phyloP scores from a whole-genome alignment of 441 rosid species.

The Populus trichocarpa region DNA sequence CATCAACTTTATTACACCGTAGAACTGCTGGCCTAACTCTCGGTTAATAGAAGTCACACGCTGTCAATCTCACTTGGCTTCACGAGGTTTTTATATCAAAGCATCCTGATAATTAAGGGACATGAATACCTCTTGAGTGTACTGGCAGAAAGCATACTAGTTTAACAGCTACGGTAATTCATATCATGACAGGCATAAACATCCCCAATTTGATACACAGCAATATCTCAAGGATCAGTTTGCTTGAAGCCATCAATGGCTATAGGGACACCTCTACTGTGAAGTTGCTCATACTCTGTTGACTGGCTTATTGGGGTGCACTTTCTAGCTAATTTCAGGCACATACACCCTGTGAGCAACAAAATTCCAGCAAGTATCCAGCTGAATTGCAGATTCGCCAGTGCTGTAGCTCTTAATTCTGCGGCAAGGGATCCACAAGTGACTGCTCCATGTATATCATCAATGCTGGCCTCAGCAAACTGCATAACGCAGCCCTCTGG shows the following conservation, averaged over 20 bases:
- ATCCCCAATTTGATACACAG: not conserved
- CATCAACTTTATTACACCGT: not conserved
- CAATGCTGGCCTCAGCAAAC: slow-evolving; percentile 20
- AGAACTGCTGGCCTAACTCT: not conserved
- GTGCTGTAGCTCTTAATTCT: slow-evolving; percentile 59
- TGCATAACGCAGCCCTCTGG: slow-evolving; percentile 59
- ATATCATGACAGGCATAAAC: not conserved
- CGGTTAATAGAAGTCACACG: not conserved
- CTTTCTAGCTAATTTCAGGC: slow-evolving; percentile 50
- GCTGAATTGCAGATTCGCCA: slow-evolving; percentile 88
- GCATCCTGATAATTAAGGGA: not conserved
- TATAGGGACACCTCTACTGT: slow-evolving; percentile 34
- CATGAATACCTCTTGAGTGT: not conserved
- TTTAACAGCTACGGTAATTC: not conserved
- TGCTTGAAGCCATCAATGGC: slow-evolving; percentile 29
- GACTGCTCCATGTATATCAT: slow-evolving; percentile 47
- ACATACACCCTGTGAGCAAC: slow-evolving; percentile 50
- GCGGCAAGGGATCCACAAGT: slow-evolving; percentile 56
- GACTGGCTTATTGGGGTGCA: slow-evolving; percentile 27
- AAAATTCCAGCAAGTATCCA: slow-evolving; percentile 67
- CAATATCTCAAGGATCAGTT: slow-evolving; percentile 20
- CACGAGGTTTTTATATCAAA: not conserved
- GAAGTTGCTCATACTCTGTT: slow-evolving; percentile 60
- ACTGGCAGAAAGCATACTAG: not conserved
- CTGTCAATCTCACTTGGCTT: not conserved